Evolutionary conservation across 768 basidiomycete species (phyloP), one percentile per base, ranked within the genome.

Genomic region (Dioszegia aurantiaca): DNA sequence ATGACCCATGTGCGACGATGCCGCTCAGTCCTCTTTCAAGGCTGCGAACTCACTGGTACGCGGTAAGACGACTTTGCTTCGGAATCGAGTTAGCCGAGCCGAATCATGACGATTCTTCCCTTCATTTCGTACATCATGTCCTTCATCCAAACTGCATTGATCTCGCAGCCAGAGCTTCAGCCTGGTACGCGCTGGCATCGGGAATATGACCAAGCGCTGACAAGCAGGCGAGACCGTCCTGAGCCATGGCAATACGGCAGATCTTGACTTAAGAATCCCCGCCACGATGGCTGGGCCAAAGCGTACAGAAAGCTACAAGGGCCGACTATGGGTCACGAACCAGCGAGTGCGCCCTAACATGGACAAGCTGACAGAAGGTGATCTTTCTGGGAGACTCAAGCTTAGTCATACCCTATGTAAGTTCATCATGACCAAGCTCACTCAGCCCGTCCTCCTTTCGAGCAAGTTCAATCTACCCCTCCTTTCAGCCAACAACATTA

Each of bases 251-350:
- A 42, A 62, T 33, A 49, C 62, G 23, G 56, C 65, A 17, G 70
- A 72, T 27, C 10, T 72, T n/a, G 70, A 72, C 39, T 54, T 72
- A 8, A 51, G 62, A 12, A 59, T 72, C 9, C 70, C 70, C 11
- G 62, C 70, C 4, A 72, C 70, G 2, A 62, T 67, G 37, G 31
- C 43, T 27, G 70, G 70, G 4, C 70, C 70, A 1, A 72, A 72
- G 49, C 57, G 70, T 36, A 65, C 47, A 6, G 70, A 68, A 36
- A 56, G 31, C 23, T 58, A 57, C 9, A 67, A 67, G 40, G 70
- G 70, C 4, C 30, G 58, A 30, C 43, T 72, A 30, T 72, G 67
- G 67, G 60, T 69, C 23, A 72, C 67, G 12, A 65, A 72, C 61
- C 64, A 69, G 21, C 28, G 70, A n/a, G 67, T 72, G 26, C 45